Conservation (phyloP, 116 monocot species). For the Posidonia oceanica region DNA sequence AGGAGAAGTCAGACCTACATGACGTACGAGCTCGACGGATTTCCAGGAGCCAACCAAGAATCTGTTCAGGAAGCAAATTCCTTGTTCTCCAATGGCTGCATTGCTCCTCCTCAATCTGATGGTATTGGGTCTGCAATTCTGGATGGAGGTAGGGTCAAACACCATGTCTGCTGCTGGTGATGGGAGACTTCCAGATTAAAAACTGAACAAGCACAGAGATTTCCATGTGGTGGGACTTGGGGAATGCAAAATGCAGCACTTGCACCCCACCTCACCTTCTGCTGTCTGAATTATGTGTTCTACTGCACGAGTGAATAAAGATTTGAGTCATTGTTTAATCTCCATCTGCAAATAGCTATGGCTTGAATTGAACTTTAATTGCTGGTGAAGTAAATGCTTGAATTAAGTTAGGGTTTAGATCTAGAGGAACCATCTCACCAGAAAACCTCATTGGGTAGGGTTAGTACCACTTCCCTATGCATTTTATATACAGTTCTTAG, state of each 20-base stretch:
- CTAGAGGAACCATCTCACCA: conserved; percentile 1
- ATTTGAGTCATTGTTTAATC: conserved; percentile 4
- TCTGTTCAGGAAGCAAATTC: background rate
- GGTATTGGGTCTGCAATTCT: background rate
- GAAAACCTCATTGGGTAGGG: background rate
- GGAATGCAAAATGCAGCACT: no score
- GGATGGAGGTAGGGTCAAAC: background rate
- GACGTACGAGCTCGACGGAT: conserved; percentile 9
- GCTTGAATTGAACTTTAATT: background rate
- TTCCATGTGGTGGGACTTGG: background rate
- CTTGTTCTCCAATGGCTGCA: conserved; percentile 12
- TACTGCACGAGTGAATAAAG: background rate
- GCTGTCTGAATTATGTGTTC: background rate
- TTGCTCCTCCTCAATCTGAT: conserved; percentile 6
- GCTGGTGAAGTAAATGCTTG: background rate
- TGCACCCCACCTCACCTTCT: no score
- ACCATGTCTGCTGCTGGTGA: conserved; percentile 5
- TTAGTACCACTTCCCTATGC: background rate
- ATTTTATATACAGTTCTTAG: background rate
- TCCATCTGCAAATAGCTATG: background rate
- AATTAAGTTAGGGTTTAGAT: background rate
- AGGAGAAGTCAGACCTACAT: background rate
- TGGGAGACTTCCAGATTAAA: background rate
- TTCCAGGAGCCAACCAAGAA: background rate
- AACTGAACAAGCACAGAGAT: no score